Base-by-base conservation (phyloP, 2,329 filamentous ascomycete genomes). In the Neospermospora avenae region DNA sequence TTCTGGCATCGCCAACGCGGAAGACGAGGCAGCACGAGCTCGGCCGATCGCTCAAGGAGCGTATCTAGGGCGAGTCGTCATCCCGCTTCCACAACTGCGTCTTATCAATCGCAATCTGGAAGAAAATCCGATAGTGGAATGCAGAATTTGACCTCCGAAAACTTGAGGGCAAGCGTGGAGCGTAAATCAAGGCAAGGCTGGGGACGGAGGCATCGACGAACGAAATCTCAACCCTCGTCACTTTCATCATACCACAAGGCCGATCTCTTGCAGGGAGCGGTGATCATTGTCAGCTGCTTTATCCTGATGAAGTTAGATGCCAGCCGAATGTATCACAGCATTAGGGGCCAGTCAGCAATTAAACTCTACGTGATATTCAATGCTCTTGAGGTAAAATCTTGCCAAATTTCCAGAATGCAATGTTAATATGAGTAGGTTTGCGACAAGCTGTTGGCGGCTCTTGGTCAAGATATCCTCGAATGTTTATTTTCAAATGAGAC, bases 361-460 rank as follows among this genome's bases (percentile, higher is more conserved):
- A 99, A 99, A 73, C 83, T 99, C 11, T 99, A 99, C 73, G 95
- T 99, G 61, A 98, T 99, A 58, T 99, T 96, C 80, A 99, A 99
- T 71, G 90, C 97, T 35, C 84, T 99, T 4, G 95, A 99, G 76
- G 86, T 87, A 71, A 62, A 73, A 16, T 31, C 18, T 28, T 5
- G 25, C 18, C 22, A 31, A 31, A 8, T 48, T 18, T 22, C 46
- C 24, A 34, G 3, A 20, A 24, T 6, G 22, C 25, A 18, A 42
- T 44, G 22, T 51, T 63, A 96, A 96, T 79, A 96, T 69, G 96
- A 25, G 2, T 91, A 99, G 76, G 90, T 96, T 1, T 89, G 89
- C 57, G 95, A 99, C 74, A 88, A 93, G 7, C 81, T 99, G 0
- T 84, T 98, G 31, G 91, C 91, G 0, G 93, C 95, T 0, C 81